Percentiles rank a stretch among this genome's conserved stretches.
phyloP scores from a whole-genome alignment of 2,329 filamentous ascomycete species.

The Cyclaneusma minus region DNA sequence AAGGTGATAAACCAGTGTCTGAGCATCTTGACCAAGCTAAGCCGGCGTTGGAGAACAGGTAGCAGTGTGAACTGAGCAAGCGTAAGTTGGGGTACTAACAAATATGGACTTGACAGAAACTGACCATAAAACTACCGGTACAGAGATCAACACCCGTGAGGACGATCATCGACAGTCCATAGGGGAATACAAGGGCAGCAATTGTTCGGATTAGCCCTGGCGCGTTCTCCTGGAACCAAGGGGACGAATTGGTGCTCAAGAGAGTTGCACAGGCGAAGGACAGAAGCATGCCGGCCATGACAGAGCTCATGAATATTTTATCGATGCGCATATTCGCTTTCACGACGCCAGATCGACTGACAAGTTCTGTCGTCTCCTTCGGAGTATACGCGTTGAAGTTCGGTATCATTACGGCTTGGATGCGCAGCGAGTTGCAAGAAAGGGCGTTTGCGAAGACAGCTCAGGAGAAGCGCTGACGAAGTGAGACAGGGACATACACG shows the following conservation, averaged over 20 bases:
- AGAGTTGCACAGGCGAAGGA: slow-evolving; percentile 32
- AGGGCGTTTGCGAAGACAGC: too few species aligned
- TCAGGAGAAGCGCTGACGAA: too few species aligned
- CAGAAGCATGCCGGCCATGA: slow-evolving; percentile 34
- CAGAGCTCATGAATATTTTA: slow-evolving; percentile 33
- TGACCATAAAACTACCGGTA: slow-evolving; percentile 19
- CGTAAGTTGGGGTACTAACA: slow-evolving; percentile 24
- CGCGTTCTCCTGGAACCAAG: slow-evolving; percentile 32
- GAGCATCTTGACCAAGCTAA: slow-evolving; percentile 17
- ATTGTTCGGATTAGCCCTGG: slow-evolving; percentile 30
- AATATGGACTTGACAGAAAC: slow-evolving; percentile 2
- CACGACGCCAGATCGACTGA: slow-evolving; percentile 30
- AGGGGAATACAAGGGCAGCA: slow-evolving; percentile 29
- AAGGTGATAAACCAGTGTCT: slow-evolving; percentile 29
- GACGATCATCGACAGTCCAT: slow-evolving; percentile 33
- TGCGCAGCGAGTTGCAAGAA: too few species aligned
- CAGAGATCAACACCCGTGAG: slow-evolving; percentile 31
- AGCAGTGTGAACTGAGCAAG: too few species aligned
- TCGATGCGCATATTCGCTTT: slow-evolving; percentile 36
- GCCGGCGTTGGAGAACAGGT: slow-evolving; percentile 26
- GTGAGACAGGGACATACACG: too few species aligned
- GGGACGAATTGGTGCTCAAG: slow-evolving; percentile 27
- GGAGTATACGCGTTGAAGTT: slow-evolving; percentile 31
- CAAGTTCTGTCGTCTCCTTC: slow-evolving; percentile 31
- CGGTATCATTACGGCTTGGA: too few species aligned